phyloP scores from a whole-genome alignment of 2,329 filamentous ascomycete species.

The Calonectria crousiana region DNA sequence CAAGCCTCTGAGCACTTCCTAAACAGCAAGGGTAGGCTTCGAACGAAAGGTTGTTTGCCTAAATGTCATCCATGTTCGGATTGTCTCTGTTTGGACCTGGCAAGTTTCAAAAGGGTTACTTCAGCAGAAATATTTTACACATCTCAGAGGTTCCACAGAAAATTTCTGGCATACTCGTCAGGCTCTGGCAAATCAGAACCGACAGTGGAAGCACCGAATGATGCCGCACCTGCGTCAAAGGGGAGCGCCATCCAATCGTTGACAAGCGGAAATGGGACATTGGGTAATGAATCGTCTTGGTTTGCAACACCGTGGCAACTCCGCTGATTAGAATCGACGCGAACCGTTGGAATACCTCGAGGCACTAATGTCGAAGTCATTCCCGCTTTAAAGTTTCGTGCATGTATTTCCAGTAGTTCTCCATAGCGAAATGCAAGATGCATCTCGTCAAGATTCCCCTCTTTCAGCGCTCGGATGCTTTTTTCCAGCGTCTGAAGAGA shows the following conservation, averaged over 20 bases:
- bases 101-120: neutral
- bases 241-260: conserved; percentile 23
- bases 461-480: conserved; percentile 16
- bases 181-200: conserved; percentile 1
- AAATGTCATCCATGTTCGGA: neutral
- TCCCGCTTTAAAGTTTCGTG: conserved; percentile 19
- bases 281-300: neutral
- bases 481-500: conserved; percentile 26
- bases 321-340: neutral
- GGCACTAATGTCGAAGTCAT: conserved; percentile 26
- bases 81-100: neutral
- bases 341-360: conserved; percentile 1
- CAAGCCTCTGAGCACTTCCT: neutral
- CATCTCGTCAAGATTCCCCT: conserved; percentile 32
- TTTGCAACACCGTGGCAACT: neutral
- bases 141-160: conserved; percentile 25
- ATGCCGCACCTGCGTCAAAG: conserved; percentile 19
- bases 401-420: conserved; percentile 29
- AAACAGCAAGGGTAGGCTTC: too few relatives aligned
- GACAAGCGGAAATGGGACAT: neutral
- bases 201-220: conserved; percentile 20
- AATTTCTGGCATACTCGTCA: conserved; percentile 24
- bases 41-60: neutral
- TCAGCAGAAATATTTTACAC: neutral
- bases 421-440: conserved; percentile 30